Base-by-base conservation (phyloP, 305 asterid species). In the Fraxinus baroniana region DNA sequence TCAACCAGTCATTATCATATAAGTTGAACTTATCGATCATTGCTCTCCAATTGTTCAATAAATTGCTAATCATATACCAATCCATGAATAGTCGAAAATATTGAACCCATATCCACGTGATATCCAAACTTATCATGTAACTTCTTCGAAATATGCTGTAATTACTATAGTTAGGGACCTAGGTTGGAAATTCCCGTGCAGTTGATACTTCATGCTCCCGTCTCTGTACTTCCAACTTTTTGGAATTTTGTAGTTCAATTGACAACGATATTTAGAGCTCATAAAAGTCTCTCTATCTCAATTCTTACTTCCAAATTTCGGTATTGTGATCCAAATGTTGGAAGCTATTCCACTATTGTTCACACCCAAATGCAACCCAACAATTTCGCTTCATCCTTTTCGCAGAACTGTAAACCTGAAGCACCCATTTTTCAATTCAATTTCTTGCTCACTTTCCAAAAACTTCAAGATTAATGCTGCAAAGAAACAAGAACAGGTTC, bases 391-490 rank as follows among this genome's bases (percentile, higher is more conserved):
- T 76, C 68, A 13, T 18, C 73, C 41, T 78, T 78, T 76, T 81
- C 46, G 76, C 80, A 77, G 30, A 35, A 79, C 80, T 76, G 36
- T 20, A 5, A 81, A 74, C 83, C 79, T 30, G 79, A 80, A 74
- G 30, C 35, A 62, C 82, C 86, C 80, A 55, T 41, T 79, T 72
- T 66, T 28, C 79, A 57, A 73, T 77, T 66, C 80, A 46, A 15
- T 88, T 73, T 79, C 90, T 35, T 70, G 74, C 87, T 83, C 89
- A 28, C 70, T 76, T 28, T 26, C 85, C 83, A 78, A 6, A 77
- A 86, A 83, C 68, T 74, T 81, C 85, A 82, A 57, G 76, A 78
- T 88, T 68, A 64, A 77, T 57, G 85, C 87, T 62, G 44, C 87
- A 18, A 84, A 77, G 68, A 82, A 88, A 26, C 85, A 81, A 70